Base-by-base conservation (phyloP, 1,284 basidiomycete species). In the Irpex sp. region DNA sequence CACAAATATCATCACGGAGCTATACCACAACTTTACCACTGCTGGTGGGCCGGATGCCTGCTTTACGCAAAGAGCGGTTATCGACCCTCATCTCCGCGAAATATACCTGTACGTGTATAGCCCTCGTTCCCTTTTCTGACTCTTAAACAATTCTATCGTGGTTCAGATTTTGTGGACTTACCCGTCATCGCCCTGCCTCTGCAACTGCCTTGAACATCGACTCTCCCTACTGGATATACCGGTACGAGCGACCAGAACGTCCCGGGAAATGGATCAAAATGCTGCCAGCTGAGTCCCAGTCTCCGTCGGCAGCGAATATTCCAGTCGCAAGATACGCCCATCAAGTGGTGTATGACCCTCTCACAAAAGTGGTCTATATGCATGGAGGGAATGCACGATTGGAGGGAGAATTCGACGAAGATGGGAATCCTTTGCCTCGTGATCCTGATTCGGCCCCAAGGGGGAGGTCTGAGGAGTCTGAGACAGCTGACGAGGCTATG, bases 321-420 rank as follows among this genome's bases (percentile, higher is more conserved):
- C 71, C 73, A 4, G 65, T 67, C 38, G 65, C 90, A 1, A 79
- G 91, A 59, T 91, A 88, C 69, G 91, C 89, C 4, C 89, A 92
- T 70, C 88, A 92, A 71, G 84, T 91, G 7, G 88, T 89, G 38
- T 92, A 91, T 67, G 85, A 91, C 68, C 75, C 81, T 0, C 74
- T 71, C 36, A 82, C 82, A 38, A 83, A 80, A 65, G 81, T 77
- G 36, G 76, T 86, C 4, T 92, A 83, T 68, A 78, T 92, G 75
- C 88, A 92, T 67, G 91, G 89, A 4, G 91, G 91, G 44, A 91
- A 90, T 74, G 82, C 82, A 2, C 86, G 86, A 0, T 63, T 73
- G 2, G 65, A 66, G 6, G 51, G 37, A 11, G 69, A 71, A 19
- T 66, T 31, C 2, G 21, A 38, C 21, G 44, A 56, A 36, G 60